phyloP scores from a whole-genome alignment of 768 basidiomycete species.

The Xanthoconium stramineum region DNA sequence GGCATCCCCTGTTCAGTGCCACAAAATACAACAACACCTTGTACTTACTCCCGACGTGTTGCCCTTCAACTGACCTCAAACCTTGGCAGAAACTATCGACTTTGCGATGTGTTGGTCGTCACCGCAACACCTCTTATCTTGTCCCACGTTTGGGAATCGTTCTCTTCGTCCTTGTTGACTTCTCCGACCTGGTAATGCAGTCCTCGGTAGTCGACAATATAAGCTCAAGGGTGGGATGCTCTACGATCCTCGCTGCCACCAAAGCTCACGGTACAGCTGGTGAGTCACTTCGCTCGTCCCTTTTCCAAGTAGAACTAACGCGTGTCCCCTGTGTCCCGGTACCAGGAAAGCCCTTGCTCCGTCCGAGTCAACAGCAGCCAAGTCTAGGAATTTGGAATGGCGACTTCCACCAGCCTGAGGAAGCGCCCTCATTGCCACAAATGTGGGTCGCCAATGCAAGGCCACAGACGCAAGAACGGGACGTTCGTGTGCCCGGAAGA shows the following conservation, averaged over 20 bases:
- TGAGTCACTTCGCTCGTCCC: slow-evolving; percentile 13
- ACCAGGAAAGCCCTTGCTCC: background rate
- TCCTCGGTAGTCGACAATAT: slow-evolving; percentile 19
- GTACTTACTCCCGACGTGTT: slow-evolving; percentile 9
- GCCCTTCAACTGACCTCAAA: background rate
- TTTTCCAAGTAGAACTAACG: slow-evolving; percentile 4
- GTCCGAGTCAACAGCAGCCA: background rate
- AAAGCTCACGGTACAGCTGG: slow-evolving; percentile 23
- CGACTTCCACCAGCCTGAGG: slow-evolving; percentile 28
- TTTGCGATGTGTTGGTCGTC: slow-evolving; percentile 13
- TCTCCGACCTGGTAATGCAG: slow-evolving; percentile 1
- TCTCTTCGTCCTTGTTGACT: slow-evolving; percentile 9
- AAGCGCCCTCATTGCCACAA: slow-evolving; percentile 36
- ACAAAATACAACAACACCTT: slow-evolving; percentile 26
- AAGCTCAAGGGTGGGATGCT: slow-evolving; percentile 12
- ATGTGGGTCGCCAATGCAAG: slow-evolving; percentile 32
- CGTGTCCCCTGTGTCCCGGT: background rate
- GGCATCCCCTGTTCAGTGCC: background rate
- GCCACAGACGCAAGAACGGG: slow-evolving; percentile 32
- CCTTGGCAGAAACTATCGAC: background rate
- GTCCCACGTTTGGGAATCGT: slow-evolving; percentile 22
- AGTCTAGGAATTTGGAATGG: slow-evolving; percentile 16
- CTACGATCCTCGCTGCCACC: slow-evolving; percentile 22
- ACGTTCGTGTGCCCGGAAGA: slow-evolving; percentile 27
- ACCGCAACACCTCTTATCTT: slow-evolving; percentile 23